phyloP scores from a whole-genome alignment of 805 yeast species.

The Pichia californica region DNA sequence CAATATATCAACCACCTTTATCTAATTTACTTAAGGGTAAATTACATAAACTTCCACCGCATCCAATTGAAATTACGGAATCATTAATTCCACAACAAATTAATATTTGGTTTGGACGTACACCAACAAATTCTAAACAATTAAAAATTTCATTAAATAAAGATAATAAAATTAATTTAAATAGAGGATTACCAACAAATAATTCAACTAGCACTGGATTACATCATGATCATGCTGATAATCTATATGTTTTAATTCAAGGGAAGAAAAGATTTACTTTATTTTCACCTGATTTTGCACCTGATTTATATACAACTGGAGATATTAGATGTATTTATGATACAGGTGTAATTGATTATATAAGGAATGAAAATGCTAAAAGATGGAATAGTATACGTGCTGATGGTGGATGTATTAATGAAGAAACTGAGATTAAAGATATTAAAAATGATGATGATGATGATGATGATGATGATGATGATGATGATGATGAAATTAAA shows the following conservation, averaged over 20 bases:
- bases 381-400: constrained; percentile 55
- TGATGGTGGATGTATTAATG: constrained; percentile 49
- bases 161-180: not conserved
- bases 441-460: constrained; percentile 12
- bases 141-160: constrained; percentile 18
- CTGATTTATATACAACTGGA: constrained; percentile 58
- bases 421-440: constrained; percentile 41
- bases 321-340: constrained; percentile 42
- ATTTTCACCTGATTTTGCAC: constrained; percentile 57
- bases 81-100: constrained; percentile 59
- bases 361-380: constrained; percentile 46
- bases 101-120: constrained; percentile 63
- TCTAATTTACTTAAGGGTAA: constrained; percentile 29
- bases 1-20: constrained; percentile 37
- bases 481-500: constrained; percentile 14
- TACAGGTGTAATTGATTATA: constrained; percentile 67
- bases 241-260: constrained; percentile 52
- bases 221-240: constrained; percentile 80
- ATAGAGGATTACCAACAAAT: constrained; percentile 51
- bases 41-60: constrained; percentile 35
- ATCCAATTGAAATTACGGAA: constrained; percentile 5
- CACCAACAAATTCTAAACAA: constrained; percentile 4
- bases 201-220: constrained; percentile 59
- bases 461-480: constrained; percentile 20
- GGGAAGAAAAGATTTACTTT: constrained; percentile 65